These are phyloP conservation scores for Spinacia oleracea DNA, from an alignment of 179 eudicot genomes.

Conservation along the genomic window DNA sequence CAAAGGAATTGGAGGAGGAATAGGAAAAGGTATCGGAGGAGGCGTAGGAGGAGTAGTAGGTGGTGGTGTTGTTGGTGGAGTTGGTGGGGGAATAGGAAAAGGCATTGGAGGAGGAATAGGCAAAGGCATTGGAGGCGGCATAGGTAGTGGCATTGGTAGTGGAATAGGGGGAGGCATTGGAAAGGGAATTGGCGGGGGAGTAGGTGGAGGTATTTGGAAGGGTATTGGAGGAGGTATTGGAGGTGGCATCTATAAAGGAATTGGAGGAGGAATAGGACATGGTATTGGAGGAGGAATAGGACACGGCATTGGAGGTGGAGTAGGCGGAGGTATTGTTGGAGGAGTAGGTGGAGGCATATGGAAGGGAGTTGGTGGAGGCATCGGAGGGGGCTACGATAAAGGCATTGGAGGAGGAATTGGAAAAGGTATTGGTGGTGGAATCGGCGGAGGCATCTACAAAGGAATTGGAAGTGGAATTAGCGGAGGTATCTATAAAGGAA, in stretches of 20 bases:
- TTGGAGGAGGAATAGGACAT: not conserved
- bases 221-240: conserved; percentile 9
- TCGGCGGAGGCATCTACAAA: conserved; percentile 5
- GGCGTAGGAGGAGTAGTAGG: conserved; percentile 1
- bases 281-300: conserved; percentile 23
- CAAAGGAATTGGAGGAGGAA: not conserved
- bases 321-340: not conserved
- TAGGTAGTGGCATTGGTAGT: conserved; percentile 1
- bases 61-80: conserved; percentile 12
- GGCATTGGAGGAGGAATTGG: conserved; percentile 15
- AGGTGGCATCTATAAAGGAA: conserved; percentile 3
- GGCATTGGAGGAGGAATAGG: conserved; percentile 25
- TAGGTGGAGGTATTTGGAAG: not conserved
- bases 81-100: not conserved
- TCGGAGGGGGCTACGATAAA: not conserved
- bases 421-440: conserved; percentile 6
- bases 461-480: conserved; percentile 11
- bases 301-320: conserved; percentile 10
- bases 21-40: not conserved
- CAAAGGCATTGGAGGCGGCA: conserved; percentile 21
- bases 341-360: conserved; percentile 13
- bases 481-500: conserved; percentile 22
- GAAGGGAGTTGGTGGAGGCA: conserved; percentile 11
- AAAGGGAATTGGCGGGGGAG: not conserved
- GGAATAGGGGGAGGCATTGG: conserved; percentile 10